Conservation (phyloP, 1,284 basidiomycete species). For the Leccinum huronense region DNA sequence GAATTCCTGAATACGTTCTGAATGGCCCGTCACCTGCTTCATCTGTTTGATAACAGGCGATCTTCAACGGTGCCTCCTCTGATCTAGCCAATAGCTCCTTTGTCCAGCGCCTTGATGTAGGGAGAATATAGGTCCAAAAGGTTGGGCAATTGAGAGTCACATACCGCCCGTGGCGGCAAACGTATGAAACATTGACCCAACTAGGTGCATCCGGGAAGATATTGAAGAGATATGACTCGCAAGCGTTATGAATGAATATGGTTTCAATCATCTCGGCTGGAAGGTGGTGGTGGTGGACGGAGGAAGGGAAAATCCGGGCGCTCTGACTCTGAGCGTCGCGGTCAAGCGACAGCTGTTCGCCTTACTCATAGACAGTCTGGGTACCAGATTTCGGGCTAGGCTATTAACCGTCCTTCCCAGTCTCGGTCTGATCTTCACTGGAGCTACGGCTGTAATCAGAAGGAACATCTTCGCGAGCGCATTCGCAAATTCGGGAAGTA, state of each 20-base stretch:
- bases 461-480: slow-evolving; percentile 65
- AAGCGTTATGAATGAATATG: neutral
- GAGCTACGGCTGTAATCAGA: slow-evolving; percentile 66
- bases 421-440: slow-evolving; percentile 68
- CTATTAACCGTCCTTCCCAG: slow-evolving; percentile 50
- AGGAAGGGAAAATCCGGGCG: neutral
- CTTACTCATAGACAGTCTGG: too few relatives aligned
- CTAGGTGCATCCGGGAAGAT: neutral
- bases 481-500: slow-evolving; percentile 58
- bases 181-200: slow-evolving; percentile 30
- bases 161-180: slow-evolving; percentile 32
- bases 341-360: neutral
- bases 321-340: neutral
- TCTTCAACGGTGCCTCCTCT: slow-evolving; percentile 30
- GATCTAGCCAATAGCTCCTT: slow-evolving; percentile 37
- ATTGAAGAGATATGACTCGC: neutral
- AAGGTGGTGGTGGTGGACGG: neutral
- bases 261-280: neutral
- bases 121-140: slow-evolving; percentile 33
- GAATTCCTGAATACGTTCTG: slow-evolving; percentile 5
- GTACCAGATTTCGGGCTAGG: slow-evolving; percentile 39
- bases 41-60: slow-evolving; percentile 17
- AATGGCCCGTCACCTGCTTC: neutral
- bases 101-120: slow-evolving; percentile 26
- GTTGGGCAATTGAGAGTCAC: slow-evolving; percentile 22